These are phyloP conservation scores for Nymphaea colorata DNA, from an alignment of 164 flowering plant species.

Conservation along the genomic window DNA sequence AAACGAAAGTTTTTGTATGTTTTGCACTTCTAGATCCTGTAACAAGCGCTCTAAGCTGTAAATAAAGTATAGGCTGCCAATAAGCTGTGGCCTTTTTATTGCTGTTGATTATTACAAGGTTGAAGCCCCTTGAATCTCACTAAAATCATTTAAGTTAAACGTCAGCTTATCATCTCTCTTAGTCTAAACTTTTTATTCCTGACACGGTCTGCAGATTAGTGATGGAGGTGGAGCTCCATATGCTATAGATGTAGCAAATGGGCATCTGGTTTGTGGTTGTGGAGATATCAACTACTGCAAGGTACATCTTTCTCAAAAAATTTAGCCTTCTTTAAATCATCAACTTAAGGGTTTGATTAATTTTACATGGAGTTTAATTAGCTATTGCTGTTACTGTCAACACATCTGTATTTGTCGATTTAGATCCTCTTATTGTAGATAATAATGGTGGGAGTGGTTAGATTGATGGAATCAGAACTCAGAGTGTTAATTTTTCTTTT, in stretches of 20 bases:
- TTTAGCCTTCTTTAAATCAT: neutral
- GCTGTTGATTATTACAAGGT: slow-evolving; percentile 88
- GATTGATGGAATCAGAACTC: too few species aligned
- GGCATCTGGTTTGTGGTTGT: slow-evolving; percentile 77
- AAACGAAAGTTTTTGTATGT: too few species aligned
- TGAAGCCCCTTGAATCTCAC: neutral
- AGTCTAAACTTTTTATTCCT: too few species aligned
- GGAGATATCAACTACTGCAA: slow-evolving; percentile 51
- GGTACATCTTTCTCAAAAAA: slow-evolving; percentile 21
- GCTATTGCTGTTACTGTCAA: too few species aligned
- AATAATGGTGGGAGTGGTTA: too few species aligned
- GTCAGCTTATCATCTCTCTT: neutral
- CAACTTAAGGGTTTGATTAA: neutral
- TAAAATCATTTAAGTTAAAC: neutral
- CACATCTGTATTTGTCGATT: too few species aligned
- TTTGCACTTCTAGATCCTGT: too few species aligned
- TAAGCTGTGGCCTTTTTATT: slow-evolving; percentile 80
- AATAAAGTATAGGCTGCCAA: slow-evolving; percentile 30
- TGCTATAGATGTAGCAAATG: slow-evolving; percentile 69
- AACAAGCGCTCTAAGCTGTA: too few species aligned
- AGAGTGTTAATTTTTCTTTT: too few species aligned
- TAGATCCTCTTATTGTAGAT: too few species aligned
- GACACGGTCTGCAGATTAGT: slow-evolving; percentile 46
- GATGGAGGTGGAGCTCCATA: slow-evolving; percentile 81
- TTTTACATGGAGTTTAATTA: too few species aligned